Conservation (phyloP, 371 early-diverging fungal genomes). For the Rhizopus arrhizus region DNA sequence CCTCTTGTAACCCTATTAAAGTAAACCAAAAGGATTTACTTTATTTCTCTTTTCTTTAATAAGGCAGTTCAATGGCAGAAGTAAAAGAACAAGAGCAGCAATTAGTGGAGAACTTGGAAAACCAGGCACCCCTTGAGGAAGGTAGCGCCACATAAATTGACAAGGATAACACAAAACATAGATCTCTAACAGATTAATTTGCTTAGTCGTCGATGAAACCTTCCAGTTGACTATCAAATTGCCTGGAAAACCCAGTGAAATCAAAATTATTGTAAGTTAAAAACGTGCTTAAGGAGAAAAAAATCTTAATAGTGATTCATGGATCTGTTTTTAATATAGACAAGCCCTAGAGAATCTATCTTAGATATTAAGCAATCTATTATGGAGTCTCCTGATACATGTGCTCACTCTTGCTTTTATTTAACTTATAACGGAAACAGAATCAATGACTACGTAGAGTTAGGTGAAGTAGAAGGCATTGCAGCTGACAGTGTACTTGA, state of each 20-base stretch:
- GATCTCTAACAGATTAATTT: not conserved
- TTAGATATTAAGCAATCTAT: slow-evolving; percentile 88
- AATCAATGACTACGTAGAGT: slow-evolving; percentile 73
- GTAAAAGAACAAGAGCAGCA: not conserved
- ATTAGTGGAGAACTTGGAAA: not conserved
- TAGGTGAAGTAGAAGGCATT: slow-evolving; percentile 79
- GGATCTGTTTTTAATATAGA: slow-evolving; percentile 33
- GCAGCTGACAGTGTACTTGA: slow-evolving; percentile 66
- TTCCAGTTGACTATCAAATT: slow-evolving; percentile 62
- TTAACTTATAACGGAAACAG: slow-evolving; percentile 71
- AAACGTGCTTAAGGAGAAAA: not conserved
- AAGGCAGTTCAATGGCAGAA: slow-evolving; percentile 1
- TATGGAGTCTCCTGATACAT: slow-evolving; percentile 84
- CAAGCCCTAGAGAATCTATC: slow-evolving; percentile 75
- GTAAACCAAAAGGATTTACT: not conserved
- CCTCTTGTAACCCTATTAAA: too few relatives aligned
- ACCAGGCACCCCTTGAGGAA: slow-evolving; percentile 6
- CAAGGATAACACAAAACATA: not conserved
- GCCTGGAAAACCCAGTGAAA: slow-evolving; percentile 55
- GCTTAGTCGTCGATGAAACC: slow-evolving; percentile 52
- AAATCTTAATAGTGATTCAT: not conserved
- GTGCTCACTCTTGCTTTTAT: slow-evolving; percentile 89
- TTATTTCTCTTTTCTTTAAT: not conserved
- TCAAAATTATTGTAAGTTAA: slow-evolving; percentile 56
- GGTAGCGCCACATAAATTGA: not conserved